These are phyloP conservation scores for Trichoderma guizhouense DNA, from an alignment of 2,329 filamentous ascomycete genomes.

Conservation along the genomic window DNA sequence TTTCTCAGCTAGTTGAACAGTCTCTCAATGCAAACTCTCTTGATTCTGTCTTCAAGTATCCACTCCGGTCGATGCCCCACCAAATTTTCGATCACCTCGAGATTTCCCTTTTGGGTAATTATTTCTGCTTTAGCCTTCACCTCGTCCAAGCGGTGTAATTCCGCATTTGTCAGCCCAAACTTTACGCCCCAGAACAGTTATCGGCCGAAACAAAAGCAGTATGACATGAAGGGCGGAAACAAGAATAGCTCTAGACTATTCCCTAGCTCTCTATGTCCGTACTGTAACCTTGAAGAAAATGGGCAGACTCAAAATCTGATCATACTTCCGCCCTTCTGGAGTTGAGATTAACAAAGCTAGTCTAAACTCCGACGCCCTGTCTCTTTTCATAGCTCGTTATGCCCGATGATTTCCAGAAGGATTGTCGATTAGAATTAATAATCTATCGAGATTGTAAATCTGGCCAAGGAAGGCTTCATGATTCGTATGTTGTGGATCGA, in stretches of 20 bases:
- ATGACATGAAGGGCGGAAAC: not conserved
- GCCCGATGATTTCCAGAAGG: not conserved
- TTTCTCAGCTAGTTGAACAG: not conserved
- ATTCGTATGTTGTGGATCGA: not conserved
- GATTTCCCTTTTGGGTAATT: not conserved
- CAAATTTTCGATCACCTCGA: not conserved
- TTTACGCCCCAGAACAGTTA: not conserved
- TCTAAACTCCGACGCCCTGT: not conserved
- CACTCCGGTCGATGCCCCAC: not conserved
- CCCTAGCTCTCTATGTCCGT: not conserved
- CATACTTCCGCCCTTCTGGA: not conserved
- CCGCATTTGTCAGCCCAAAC: slow-evolving; percentile 1
- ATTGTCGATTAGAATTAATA: not conserved
- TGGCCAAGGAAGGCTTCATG: not conserved
- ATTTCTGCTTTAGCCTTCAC: not conserved
- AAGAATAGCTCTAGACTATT: not conserved
- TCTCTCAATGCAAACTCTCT: not conserved
- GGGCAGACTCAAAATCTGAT: not conserved
- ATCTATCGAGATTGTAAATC: not conserved
- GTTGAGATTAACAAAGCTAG: not conserved
- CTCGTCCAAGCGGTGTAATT: not conserved
- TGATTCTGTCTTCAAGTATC: not conserved
- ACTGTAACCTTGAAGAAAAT: not conserved
- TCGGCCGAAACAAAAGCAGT: too few relatives aligned
- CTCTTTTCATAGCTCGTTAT: not conserved